phyloP scores from a whole-genome alignment of 108 stramenopile genomes.

The Cylindrotheca closterium region DNA sequence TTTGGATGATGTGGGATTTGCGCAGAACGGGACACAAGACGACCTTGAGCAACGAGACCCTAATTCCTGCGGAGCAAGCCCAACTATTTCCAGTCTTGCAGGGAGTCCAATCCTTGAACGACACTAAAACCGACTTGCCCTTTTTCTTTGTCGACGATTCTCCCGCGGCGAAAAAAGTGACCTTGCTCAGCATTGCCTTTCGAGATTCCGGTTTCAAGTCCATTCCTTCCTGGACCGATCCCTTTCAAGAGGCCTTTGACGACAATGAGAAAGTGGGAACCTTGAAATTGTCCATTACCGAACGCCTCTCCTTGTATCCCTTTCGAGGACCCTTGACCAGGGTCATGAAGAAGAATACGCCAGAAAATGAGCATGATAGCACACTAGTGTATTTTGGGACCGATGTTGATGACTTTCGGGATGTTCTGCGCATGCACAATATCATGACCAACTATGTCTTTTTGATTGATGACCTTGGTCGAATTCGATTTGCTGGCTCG shows the following conservation, averaged over 20 bases:
- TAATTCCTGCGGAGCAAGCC: slow-evolving; percentile 65
- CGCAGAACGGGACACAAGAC: slow-evolving; percentile 64
- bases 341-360: slow-evolving; percentile 62
- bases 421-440: slow-evolving; percentile 83
- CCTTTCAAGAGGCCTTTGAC: slow-evolving; percentile 57
- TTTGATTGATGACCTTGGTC: slow-evolving; percentile 74
- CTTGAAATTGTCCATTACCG: slow-evolving; percentile 39
- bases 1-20: slow-evolving; percentile 85
- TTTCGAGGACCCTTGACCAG: slow-evolving; percentile 33
- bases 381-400: slow-evolving; percentile 75
- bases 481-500: slow-evolving; percentile 79
- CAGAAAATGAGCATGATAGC: slow-evolving; percentile 46
- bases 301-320: slow-evolving; percentile 46
- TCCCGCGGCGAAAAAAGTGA: slow-evolving; percentile 36
- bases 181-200: slow-evolving; percentile 74
- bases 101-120: slow-evolving; percentile 20
- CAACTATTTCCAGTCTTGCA: slow-evolving; percentile 59
- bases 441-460: slow-evolving; percentile 77
- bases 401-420: slow-evolving; percentile 61
- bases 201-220: slow-evolving; percentile 74
- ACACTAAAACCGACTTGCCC: slow-evolving; percentile 51
- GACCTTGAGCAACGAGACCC: slow-evolving; percentile 50
- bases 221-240: slow-evolving; percentile 70
- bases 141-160: slow-evolving; percentile 48
- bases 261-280: slow-evolving; percentile 19